Base-by-base conservation (phyloP, 2,329 filamentous ascomycete genomes). In the Gliomastix tumulicola region DNA sequence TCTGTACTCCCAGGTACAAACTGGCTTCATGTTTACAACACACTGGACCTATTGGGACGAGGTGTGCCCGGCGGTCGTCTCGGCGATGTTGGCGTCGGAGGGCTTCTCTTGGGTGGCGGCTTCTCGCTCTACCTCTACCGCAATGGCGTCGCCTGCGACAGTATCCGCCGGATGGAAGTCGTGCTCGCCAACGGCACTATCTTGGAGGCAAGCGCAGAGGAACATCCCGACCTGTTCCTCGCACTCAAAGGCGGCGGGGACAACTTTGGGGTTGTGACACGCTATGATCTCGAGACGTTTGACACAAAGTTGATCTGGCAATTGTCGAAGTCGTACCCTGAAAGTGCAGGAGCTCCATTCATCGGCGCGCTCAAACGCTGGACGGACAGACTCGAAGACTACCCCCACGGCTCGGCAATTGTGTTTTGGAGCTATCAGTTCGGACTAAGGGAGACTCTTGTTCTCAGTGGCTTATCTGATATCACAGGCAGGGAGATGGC, bases 241-340 rank as follows among this genome's bases (percentile, higher is more conserved):
- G 71, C 68, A 1, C 60, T 79, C 5, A 68, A 69, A 38, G 76
- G 74, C 10, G 74, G 76, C n/a, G 66, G 68, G n/a, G 72, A 66
- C 51, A 76, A 74, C 48, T 75, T 69, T 42, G 74, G 71, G 30
- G 60, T 73, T 42, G 63, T 71, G 6, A 68, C 48, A 4, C 55
- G 56, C 6, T 70, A 68, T 44, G 48, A 63, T 7, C 49, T 74
- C 12, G 52, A 64, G 43, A 63, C 63, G n/a, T n/a, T n/a, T n/a
- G n/a, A n/a, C n/a, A n/a, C n/a, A n/a, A n/a, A n/a, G n/a, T n/a
- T n/a, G n/a, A n/a, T n/a, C n/a, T n/a, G n/a, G n/a, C n/a, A n/a
- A n/a, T n/a, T n/a, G n/a, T n/a, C n/a, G n/a, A n/a, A n/a, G n/a
- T n/a, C n/a, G n/a, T n/a, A n/a, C n/a, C n/a, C n/a, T n/a, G n/a